Base-by-base conservation (phyloP, 441 rosid species). In the Croton laevigatus region DNA sequence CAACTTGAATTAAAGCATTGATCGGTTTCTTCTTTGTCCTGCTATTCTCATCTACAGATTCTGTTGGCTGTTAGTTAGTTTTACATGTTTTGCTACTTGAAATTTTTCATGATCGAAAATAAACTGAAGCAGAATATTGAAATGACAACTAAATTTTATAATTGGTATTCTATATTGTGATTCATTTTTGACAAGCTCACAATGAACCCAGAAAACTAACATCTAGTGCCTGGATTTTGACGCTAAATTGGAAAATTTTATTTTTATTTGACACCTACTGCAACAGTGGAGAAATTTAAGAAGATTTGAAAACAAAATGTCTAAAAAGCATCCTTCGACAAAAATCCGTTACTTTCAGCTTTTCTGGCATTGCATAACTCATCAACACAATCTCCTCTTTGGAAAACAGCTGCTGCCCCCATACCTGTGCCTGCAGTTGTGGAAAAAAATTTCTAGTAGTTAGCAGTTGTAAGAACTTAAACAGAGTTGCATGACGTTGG, bases 391-490 rank as follows among this genome's bases (percentile, higher is more conserved):
- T 87, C 98, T 53, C 98, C 98, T 67, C 96, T 86, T 75, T 94
- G 98, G 44, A 94, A 81, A 70, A 92, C 97, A 16, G 97, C 99
- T 0, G 97, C 97, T 51, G 98, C 98, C 13, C 99, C 96, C 99
- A 92, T 94, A 5, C 98, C 98, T 0, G 93, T 82, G 64, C 97
- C 98, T 86, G 89, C 80, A 67, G 37, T 66, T 54, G 36, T 49
- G 4, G 4, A 10, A 27, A 54, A 3, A 44, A 40, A 4, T 10
- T 13, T 51, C n/a, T 3, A 6, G 11, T 3, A 16, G 68, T 65
- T 14, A 65, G 40, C 0, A 8, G 52, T 17, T 23, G 16, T 61
- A 38, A 5, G 19, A 54, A 62, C 2, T 22, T 23, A 38, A 45
- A 38, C 3, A 51, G 20, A 40, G 22, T 6, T 17, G 2, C 19